Evolutionary conservation across 805 yeast species (phyloP).

Genomic region (Wickerhamomyces chambardii): DNA sequence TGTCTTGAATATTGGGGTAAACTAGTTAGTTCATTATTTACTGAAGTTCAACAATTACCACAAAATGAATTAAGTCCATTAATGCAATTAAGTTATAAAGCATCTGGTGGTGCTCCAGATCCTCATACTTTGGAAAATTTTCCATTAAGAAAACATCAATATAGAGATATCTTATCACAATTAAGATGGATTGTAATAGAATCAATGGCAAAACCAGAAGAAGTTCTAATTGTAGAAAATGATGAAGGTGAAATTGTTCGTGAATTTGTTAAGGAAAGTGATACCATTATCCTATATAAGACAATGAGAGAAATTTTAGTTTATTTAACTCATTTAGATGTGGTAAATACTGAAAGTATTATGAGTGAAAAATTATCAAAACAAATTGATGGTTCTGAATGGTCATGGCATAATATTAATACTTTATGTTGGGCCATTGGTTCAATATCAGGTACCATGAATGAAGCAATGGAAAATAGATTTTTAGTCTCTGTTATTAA

Average conservation of each 20-base stretch:
- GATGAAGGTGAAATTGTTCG: conserved; percentile 99
- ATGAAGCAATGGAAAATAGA: conserved; percentile 93
- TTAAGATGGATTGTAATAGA: conserved; percentile 91
- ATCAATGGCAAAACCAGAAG: conserved; percentile 98
- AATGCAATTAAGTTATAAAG: conserved; percentile 51
- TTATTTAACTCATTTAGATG: conserved; percentile 91
- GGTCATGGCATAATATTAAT: conserved; percentile 99
- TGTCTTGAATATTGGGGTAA: conserved; percentile 92
- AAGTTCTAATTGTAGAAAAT: conserved; percentile 91
- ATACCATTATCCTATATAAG: conserved; percentile 91
- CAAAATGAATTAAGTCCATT: conserved; percentile 64
- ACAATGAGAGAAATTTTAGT: conserved; percentile 94
- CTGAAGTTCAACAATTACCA: conserved; percentile 80
- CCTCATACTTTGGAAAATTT: conserved; percentile 69
- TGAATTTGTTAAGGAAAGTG: conserved; percentile 94
- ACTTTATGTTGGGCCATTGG: conserved; percentile 99
- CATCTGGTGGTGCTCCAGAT: conserved; percentile 72
- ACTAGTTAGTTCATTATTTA: conserved; percentile 73
- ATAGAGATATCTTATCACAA: conserved; percentile 69
- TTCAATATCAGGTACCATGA: conserved; percentile 97
- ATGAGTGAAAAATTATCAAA: conserved; percentile 87
- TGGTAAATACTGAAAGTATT: conserved; percentile 85
- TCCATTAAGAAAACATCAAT: conserved; percentile 81
- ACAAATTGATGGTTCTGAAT: conserved; percentile 93
- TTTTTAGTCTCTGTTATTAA: conserved; percentile 90